phyloP scores from a whole-genome alignment of 495 filamentous ascomycete species.

The Podospora pseudocomata region DNA sequence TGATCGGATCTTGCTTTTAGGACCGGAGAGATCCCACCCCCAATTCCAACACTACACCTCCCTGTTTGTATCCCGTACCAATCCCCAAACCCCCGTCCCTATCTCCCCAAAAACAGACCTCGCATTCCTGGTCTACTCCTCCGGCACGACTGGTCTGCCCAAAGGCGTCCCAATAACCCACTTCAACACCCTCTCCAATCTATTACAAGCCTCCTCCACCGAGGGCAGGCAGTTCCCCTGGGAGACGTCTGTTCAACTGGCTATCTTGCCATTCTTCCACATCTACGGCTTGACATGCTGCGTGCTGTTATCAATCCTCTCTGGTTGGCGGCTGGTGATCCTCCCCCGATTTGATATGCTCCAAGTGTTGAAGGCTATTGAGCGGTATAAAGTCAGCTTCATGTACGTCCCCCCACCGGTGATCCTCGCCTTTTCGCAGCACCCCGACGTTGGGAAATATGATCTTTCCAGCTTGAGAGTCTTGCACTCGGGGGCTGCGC shows the following conservation, averaged over 20 bases:
- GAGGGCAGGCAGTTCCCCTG: slow-evolving; percentile 58
- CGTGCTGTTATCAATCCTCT: slow-evolving; percentile 48
- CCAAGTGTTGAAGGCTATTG: slow-evolving; percentile 69
- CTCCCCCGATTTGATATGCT: slow-evolving; percentile 84
- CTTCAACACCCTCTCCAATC: slow-evolving; percentile 73
- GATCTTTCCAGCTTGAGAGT: slow-evolving; percentile 75
- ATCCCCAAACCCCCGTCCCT: slow-evolving; percentile 12
- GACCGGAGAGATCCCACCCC: slow-evolving; percentile 62
- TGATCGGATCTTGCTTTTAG: slow-evolving; percentile 70
- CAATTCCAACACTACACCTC: slow-evolving; percentile 73
- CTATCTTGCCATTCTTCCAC: slow-evolving; percentile 90
- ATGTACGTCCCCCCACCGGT: slow-evolving; percentile 84
- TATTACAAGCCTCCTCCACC: slow-evolving; percentile 46
- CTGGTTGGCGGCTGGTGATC: slow-evolving; percentile 66
- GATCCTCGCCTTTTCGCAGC: slow-evolving; percentile 73
- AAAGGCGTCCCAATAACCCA: slow-evolving; percentile 94
- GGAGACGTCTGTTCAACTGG: slow-evolving; percentile 64
- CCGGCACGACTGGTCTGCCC: slow-evolving; percentile 86
- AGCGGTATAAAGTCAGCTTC: slow-evolving; percentile 72
- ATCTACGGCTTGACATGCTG: slow-evolving; percentile 59
- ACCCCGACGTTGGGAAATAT: slow-evolving; percentile 71
- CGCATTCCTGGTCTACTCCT: slow-evolving; percentile 74
- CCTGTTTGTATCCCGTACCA: slow-evolving; percentile 56
- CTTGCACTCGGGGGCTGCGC: slow-evolving; percentile 88
- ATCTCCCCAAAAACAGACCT: slow-evolving; percentile 53